Percentiles rank a stretch among this genome's conserved stretches.
phyloP scores from a whole-genome alignment of 208 protist species.

The Trypanosoma brucei region DNA sequence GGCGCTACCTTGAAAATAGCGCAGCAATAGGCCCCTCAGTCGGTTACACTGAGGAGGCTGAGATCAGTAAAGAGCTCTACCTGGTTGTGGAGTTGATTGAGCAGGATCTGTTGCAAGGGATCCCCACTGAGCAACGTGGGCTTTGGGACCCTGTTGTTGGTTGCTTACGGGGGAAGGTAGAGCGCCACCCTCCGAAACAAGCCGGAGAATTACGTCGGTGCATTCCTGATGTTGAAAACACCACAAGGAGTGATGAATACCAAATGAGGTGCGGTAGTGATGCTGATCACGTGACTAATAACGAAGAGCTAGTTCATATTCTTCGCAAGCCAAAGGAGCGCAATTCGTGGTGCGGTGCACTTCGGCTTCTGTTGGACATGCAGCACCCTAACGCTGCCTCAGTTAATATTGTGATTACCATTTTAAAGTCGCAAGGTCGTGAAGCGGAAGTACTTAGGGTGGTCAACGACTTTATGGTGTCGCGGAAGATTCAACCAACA shows the following conservation, averaged over 20 bases:
- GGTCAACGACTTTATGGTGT: conserved; percentile 11
- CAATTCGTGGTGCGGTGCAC: conserved; percentile 11
- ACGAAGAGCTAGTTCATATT: conserved; percentile 21
- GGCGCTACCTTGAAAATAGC: background rate
- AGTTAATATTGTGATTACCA: conserved; percentile 15
- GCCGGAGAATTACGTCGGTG: too few species aligned
- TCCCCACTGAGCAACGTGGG: background rate
- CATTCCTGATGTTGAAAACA: background rate
- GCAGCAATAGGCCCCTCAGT: background rate
- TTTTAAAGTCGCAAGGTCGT: conserved; percentile 21
- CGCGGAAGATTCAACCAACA: conserved; percentile 11
- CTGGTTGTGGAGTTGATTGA: background rate
- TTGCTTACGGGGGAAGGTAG: background rate
- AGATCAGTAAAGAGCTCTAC: background rate
- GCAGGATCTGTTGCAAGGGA: background rate
- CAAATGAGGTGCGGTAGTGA: background rate
- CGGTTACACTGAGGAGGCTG: background rate
- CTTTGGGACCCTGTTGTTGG: background rate
- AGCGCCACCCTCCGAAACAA: background rate
- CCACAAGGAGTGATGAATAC: background rate
- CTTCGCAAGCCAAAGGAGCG: conserved; percentile 15
- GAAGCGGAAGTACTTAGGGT: conserved; percentile 11
- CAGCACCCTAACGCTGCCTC: conserved; percentile 18
- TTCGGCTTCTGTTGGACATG: conserved; percentile 14
- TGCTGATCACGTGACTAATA: conserved; percentile 8